Base-by-base conservation (phyloP, 2,329 filamentous ascomycete species). In the Aspergillus proliferans region DNA sequence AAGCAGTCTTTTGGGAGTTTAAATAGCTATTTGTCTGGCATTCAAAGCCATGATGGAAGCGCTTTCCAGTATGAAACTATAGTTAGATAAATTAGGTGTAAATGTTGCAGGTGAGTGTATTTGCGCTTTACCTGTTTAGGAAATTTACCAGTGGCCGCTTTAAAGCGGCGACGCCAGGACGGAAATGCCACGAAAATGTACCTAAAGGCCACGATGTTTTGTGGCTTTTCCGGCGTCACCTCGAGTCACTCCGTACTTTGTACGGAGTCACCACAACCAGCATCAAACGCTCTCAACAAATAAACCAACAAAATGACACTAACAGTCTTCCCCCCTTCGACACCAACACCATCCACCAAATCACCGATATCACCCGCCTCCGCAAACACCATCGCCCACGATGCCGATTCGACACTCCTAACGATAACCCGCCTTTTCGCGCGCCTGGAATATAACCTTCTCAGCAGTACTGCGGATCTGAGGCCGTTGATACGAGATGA, bases 401-500 rank as follows among this genome's bases (percentile, higher is more conserved):
- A 64, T 19, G 57, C 62, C 14, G 62, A 69, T 33, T 54, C 64
- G 34, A 60, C 62, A 21, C 59, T 67, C n/a, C 61, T 74, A 38
- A 72, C 67, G 44, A 60, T 74, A 14, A 61, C 69, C 26, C 69
- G 71, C 39, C 63, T 74, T n/a, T 62, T 75, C 38, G 60, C 66
- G 14, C 69, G 72, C 26, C 64, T 74, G 21, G 71, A 71, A 50
- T 60, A 70, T 49, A 71, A 75, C 45, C 60, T 75, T 34, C 66
- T 74, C 46, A 69, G 71, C 4, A 59, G 62, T 7, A 61, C 57
- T 10, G 57, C 68, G 34, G 68, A 72, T 39, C 56, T 71, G 18
- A 66, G 63, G 50, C 57, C 64, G 10, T 54, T 72, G 36, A 67
- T 61, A 30, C 64, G 61, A 50, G 69, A 71, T 26, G 67, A 71